Base-by-base conservation (phyloP, 495 filamentous ascomycete species). In the Penicillium robsamsonii region DNA sequence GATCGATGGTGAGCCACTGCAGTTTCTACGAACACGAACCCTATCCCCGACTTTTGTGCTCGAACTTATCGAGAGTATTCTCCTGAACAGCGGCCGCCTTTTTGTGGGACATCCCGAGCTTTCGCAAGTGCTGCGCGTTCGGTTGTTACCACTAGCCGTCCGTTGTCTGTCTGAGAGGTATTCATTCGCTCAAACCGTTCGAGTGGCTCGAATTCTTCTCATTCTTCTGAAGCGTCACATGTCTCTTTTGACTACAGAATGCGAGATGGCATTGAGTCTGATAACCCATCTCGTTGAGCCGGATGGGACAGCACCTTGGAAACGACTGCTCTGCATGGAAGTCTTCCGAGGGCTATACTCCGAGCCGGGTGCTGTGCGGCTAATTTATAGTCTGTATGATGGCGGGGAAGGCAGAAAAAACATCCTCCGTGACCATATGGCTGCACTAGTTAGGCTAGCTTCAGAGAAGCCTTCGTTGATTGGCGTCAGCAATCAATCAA, bases 401-500 rank as follows among this genome's bases (percentile, higher is more conserved):
- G 80, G 82, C 25, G 74, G 81, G 38, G 82, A 92, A 31, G 84
- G 84, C 18, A 82, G 86, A 59, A 95, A 88, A 60, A 77, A 84
- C 53, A 84, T 97, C 27, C 73, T 98, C 9, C 84, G 86, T 57
- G 88, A 92, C 57, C 78, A 96, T 48, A 87, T 94, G 58, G 87
- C 87, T 2, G 82, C 86, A 1, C 87, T 97, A 49, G 95, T 96
- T 20, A 84, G 91, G 18, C 74, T 98, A 15, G 91, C 93, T 51
- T 89, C 91, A 0, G 94, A 98, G 64, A 96, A 90, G 66, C 94
- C 93, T 1, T 68, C 80, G 0, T 77, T 94, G 37, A 97, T 97
- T 50, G 94, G 94, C 1, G 79, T 97, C 2, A 87, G 92, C 25
- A 84, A 87, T 42, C 90, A 96, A 57, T 96, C 92, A 15, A 89